Conservation (phyloP, 495 filamentous ascomycete species). For the Talaromyces trachyspermus region DNA sequence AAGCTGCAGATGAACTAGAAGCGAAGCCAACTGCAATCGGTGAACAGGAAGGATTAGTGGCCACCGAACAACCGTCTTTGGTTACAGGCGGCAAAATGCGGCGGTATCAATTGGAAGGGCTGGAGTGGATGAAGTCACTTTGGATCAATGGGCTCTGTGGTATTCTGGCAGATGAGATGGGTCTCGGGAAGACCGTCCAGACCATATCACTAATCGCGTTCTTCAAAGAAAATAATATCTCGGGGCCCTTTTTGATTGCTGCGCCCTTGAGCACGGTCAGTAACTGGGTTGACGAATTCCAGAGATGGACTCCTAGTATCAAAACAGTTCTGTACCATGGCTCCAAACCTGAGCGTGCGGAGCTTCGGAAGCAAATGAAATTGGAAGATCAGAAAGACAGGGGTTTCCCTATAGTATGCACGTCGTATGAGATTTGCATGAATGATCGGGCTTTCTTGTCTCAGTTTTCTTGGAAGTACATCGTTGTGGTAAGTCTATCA, state of each 20-base stretch:
- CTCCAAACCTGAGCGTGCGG: constrained; percentile 59
- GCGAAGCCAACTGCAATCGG: constrained; percentile 58
- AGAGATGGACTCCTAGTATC: constrained; percentile 78
- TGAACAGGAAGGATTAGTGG: constrained; percentile 60
- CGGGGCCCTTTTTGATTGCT: constrained; percentile 84
- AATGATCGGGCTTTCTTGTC: constrained; percentile 73
- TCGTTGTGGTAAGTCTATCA: constrained; percentile 67
- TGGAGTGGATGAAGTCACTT: constrained; percentile 81
- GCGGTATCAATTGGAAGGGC: constrained; percentile 85
- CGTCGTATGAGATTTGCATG: constrained; percentile 92
- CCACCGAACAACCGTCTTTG: constrained; percentile 76
- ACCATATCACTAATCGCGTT: constrained; percentile 87
- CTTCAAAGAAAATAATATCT: constrained; percentile 74
- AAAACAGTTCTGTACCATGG: constrained; percentile 89
- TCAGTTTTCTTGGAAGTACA: constrained; percentile 88
- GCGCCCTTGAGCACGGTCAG: constrained; percentile 86
- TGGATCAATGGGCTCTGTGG: constrained; percentile 94
- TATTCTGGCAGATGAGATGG: constrained; percentile 97
- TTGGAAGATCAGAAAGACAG: constrained; percentile 51
- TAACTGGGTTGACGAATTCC: constrained; percentile 96
- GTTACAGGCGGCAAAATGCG: constrained; percentile 88
- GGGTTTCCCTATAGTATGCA: constrained; percentile 85
- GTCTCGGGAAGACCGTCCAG: constrained; percentile 91
- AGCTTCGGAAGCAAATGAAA: constrained; percentile 58
- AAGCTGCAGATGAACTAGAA: constrained; percentile 47